These are phyloP conservation scores for Trichoderma cornu-damae DNA, from an alignment of 2,329 filamentous ascomycete genomes.

Conservation along the genomic window DNA sequence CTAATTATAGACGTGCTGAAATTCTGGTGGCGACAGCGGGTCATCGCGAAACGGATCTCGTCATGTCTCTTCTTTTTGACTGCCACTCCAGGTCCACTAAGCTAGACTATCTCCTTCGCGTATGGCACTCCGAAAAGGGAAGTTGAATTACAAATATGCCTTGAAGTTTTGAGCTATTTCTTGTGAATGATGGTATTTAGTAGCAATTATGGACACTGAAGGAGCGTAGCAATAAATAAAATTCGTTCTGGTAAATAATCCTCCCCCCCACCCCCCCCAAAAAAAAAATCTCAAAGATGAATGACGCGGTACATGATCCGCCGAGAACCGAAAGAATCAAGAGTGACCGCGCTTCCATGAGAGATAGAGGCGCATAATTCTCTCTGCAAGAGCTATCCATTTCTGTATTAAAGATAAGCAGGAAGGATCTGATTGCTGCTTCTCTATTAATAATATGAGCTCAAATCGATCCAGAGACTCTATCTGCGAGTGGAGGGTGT, in stretches of 20 bases:
- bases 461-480: not conserved
- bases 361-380: too few relatives aligned
- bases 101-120: not conserved
- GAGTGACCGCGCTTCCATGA: fast-evolving
- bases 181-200: not conserved
- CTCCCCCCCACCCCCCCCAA: too few relatives aligned
- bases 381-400: too few relatives aligned
- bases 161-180: not conserved
- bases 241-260: too few relatives aligned
- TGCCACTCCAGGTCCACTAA: not conserved
- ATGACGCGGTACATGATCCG: not conserved
- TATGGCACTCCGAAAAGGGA: not conserved
- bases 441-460: not conserved
- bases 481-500: constrained; percentile 1
- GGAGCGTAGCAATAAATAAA: not conserved
- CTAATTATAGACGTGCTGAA: not conserved
- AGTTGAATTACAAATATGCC: not conserved
- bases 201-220: too few relatives aligned
- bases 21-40: constrained; percentile 6
- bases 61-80: constrained; percentile 4
- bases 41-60: constrained; percentile 16
- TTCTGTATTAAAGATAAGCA: too few relatives aligned
- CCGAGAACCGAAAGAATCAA: not conserved
- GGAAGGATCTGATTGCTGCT: not conserved
- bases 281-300: not conserved